phyloP scores from a whole-genome alignment of 1,284 basidiomycete genomes.

The Somion occarium region DNA sequence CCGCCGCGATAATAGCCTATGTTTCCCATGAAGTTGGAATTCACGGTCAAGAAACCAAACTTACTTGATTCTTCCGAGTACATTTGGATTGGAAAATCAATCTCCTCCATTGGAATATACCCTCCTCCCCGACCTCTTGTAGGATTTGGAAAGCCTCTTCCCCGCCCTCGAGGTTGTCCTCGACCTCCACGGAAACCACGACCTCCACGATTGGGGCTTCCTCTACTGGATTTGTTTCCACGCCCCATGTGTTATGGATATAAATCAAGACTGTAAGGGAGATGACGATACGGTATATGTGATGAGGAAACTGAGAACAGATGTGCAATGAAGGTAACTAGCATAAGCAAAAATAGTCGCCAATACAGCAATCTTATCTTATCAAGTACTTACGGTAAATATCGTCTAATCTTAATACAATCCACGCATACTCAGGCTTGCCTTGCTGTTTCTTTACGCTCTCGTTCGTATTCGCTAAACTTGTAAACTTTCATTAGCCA shows the following conservation, averaged over 20 bases:
- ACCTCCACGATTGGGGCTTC: constrained; percentile 16
- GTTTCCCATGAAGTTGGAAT: too few species aligned
- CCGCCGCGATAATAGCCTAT: too few species aligned
- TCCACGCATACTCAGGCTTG: background rate
- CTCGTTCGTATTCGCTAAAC: background rate
- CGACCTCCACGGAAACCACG: constrained; percentile 19
- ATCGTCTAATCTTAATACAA: too few species aligned
- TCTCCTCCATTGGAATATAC: constrained; percentile 17
- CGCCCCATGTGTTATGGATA: constrained; percentile 15
- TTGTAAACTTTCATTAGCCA: constrained; percentile 5
- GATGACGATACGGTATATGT: background rate
- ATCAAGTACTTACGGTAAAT: constrained; percentile 5
- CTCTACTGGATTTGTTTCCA: constrained; percentile 13
- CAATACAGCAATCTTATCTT: background rate
- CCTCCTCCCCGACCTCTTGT: constrained; percentile 21
- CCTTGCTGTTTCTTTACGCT: background rate
- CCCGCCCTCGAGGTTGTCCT: constrained; percentile 21
- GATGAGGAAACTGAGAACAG: background rate
- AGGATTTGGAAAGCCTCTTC: constrained; percentile 2
- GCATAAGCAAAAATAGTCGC: background rate
- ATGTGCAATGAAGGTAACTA: background rate
- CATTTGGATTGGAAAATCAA: constrained; percentile 28
- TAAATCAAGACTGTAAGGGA: constrained; percentile 8
- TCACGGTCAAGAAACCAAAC: too few species aligned
- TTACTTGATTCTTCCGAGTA: constrained; percentile 17